Conservation (phyloP, 768 basidiomycete species). For the Tricholoma sp. region DNA sequence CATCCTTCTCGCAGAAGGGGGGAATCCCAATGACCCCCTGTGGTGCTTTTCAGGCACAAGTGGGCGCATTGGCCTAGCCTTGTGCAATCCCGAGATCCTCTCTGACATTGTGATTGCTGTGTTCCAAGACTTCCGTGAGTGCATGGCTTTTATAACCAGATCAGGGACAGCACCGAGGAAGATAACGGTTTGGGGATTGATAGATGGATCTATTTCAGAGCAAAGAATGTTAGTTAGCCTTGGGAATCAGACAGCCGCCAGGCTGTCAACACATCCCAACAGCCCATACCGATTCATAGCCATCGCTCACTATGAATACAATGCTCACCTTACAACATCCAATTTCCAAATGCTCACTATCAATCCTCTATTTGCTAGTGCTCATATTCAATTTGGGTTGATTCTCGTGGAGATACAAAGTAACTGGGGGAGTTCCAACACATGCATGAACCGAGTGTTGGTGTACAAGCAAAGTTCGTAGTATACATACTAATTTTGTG, state of each 20-base stretch:
- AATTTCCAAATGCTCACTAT: not conserved
- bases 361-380: not conserved
- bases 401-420: not conserved
- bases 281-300: not conserved
- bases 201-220: not conserved
- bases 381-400: not conserved
- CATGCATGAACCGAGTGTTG: not conserved
- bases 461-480: not conserved
- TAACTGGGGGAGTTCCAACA: not conserved
- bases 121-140: too few species aligned
- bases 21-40: not conserved
- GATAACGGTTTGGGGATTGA: not conserved
- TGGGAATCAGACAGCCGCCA: not conserved
- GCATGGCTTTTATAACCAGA: not conserved
- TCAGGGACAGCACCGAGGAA: not conserved
- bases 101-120: not conserved
- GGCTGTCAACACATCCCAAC: not conserved
- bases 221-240: not conserved
- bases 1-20: not conserved
- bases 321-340: not conserved
- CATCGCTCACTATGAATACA: not conserved
- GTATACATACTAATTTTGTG: not conserved
- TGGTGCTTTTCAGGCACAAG: not conserved
- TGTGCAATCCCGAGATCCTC: not conserved
- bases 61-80: not conserved